Conservation (phyloP, 2,329 filamentous ascomycete genomes). For the Fusarium annulatum region DNA sequence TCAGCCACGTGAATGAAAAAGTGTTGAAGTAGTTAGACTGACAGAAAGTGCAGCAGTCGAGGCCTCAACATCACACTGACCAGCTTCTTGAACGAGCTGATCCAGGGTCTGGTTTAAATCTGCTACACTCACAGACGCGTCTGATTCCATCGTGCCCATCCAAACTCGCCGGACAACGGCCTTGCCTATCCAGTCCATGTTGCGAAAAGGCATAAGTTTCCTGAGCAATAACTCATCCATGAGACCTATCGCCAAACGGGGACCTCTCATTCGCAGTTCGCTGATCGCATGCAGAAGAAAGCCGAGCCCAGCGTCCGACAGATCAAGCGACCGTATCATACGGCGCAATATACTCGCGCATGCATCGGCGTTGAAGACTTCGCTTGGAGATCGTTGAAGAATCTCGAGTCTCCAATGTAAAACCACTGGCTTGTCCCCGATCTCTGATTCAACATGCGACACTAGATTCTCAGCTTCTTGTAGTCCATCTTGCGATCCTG, state of each 20-base stretch:
- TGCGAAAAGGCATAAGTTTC: slow-evolving; percentile 63
- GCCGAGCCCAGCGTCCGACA: slow-evolving; percentile 73
- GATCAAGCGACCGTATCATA: slow-evolving; percentile 69
- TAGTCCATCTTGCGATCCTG: slow-evolving; percentile 56
- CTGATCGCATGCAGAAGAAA: slow-evolving; percentile 75
- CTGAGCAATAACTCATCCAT: slow-evolving; percentile 73
- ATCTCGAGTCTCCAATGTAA: slow-evolving; percentile 76
- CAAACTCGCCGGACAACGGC: slow-evolving; percentile 75
- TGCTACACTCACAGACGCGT: slow-evolving; percentile 42
- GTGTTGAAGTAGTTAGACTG: slow-evolving; percentile 43
- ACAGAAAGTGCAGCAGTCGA: slow-evolving; percentile 76
- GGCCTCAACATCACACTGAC: slow-evolving; percentile 63
- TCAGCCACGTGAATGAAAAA: slow-evolving; percentile 2
- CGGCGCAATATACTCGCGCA: slow-evolving; percentile 66
- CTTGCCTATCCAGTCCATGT: slow-evolving; percentile 73
- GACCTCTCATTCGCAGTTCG: slow-evolving; percentile 68
- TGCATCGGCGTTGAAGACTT: slow-evolving; percentile 59
- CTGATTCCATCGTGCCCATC: slow-evolving; percentile 65
- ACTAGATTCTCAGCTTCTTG: slow-evolving; percentile 68
- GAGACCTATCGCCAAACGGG: slow-evolving; percentile 58
- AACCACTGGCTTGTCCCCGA: slow-evolving; percentile 73
- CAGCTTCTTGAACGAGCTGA: slow-evolving; percentile 54
- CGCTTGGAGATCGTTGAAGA: slow-evolving; percentile 61
- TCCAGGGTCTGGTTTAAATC: slow-evolving; percentile 44
- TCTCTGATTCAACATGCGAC: slow-evolving; percentile 69